These are phyloP conservation scores for Candida loeiensis DNA, from an alignment of 805 yeast genomes.

Conservation along the genomic window DNA sequence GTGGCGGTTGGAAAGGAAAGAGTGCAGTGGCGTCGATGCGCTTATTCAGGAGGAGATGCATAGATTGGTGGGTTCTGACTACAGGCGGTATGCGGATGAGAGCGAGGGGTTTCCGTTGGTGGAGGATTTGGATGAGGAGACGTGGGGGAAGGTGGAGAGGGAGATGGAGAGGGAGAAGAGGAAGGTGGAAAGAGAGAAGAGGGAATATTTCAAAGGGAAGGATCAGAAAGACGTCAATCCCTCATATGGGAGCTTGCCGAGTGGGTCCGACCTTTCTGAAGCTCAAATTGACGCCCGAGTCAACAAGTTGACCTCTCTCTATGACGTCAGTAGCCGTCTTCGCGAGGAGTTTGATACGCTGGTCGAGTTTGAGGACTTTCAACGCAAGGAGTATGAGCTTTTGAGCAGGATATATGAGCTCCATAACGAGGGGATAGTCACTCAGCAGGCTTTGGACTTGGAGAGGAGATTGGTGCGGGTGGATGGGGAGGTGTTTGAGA, in stretches of 20 bases:
- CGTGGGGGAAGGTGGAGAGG: constrained; percentile 15
- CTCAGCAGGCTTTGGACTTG: constrained; percentile 16
- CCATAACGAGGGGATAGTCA: constrained; percentile 13
- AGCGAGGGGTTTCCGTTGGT: constrained; percentile 15
- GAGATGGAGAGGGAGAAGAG: constrained; percentile 17
- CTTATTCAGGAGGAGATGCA: constrained; percentile 30
- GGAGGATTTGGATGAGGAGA: constrained; percentile 32
- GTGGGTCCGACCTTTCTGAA: background rate
- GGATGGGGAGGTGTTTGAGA: constrained; percentile 20
- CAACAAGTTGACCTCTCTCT: background rate
- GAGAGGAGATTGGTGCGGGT: constrained; percentile 9
- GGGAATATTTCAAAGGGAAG: too few species aligned
- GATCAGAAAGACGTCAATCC: background rate
- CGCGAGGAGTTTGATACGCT: constrained; percentile 1
- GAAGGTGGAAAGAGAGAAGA: background rate
- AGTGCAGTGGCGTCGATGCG: constrained; percentile 12
- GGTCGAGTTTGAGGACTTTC: constrained; percentile 8
- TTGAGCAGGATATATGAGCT: constrained; percentile 9
- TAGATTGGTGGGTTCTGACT: constrained; percentile 42
- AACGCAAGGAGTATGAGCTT: constrained; percentile 6
- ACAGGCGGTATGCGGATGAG: constrained; percentile 25
- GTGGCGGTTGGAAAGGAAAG: background rate
- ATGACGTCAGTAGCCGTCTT: background rate
- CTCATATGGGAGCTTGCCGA: background rate
- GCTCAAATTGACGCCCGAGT: background rate